A percentile compares a stretch with the other conserved stretches of the same genome.
These are phyloP conservation scores for Ambispora gerdemannii DNA, from an alignment of 192 early-diverging fungal species.

Conservation along the genomic window DNA sequence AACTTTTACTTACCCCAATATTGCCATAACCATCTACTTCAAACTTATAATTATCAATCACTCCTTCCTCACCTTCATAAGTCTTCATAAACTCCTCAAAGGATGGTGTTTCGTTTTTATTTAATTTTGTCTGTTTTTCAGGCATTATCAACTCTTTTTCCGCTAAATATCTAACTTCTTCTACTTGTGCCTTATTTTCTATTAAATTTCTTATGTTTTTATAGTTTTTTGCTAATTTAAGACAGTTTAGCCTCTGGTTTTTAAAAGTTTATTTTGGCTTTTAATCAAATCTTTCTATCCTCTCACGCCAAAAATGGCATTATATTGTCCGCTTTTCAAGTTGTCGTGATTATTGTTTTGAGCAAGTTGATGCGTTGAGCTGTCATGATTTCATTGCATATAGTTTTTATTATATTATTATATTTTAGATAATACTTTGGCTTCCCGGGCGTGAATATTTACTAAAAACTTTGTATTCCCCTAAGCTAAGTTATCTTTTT, in stretches of 20 bases:
- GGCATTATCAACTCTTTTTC: too few species aligned
- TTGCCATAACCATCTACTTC: too few species aligned
- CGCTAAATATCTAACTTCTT: not conserved
- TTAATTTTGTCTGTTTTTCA: too few species aligned
- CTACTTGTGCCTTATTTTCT: not conserved
- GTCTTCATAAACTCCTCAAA: constrained; percentile 20
- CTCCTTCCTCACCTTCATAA: constrained; percentile 14
- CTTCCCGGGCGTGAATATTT: too few species aligned
- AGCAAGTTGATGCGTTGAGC: not conserved
- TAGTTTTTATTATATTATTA: too few species aligned
- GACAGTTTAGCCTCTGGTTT: not conserved
- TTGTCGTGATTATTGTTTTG: not conserved
- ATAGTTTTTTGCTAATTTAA: not conserved
- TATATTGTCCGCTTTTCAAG: not conserved
- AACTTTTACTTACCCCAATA: too few species aligned
- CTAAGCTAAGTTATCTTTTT: too few species aligned
- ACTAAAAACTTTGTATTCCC: too few species aligned
- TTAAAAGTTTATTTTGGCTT: not conserved
- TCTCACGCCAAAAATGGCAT: not conserved
- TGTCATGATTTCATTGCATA: not conserved
- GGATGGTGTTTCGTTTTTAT: not conserved
- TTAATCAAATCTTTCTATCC: not conserved
- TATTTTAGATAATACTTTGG: too few species aligned
- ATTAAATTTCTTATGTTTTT: not conserved
- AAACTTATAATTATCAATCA: not conserved